Conservation (phyloP, 345 rosid species). For the Rhodomyrtus tomentosa region DNA sequence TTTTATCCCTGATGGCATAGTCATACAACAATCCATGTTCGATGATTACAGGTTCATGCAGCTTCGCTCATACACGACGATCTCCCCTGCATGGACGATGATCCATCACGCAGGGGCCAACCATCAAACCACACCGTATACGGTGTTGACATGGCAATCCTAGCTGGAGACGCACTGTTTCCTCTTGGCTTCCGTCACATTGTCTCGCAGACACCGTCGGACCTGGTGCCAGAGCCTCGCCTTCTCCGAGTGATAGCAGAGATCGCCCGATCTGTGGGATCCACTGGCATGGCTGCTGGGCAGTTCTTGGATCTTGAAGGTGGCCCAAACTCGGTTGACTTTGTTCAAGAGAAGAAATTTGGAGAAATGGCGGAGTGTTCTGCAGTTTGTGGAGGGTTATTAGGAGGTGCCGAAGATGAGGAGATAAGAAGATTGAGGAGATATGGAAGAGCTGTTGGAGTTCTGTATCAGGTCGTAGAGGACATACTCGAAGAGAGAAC, state of each 20-base stretch:
- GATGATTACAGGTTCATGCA: slow-evolving; percentile 49
- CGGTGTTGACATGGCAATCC: slow-evolving; percentile 80
- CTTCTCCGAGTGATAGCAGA: slow-evolving; percentile 70
- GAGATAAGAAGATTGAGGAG: slow-evolving; percentile 60
- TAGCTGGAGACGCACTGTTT: slow-evolving; percentile 94
- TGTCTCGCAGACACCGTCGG: slow-evolving; percentile 56
- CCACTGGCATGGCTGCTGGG: slow-evolving; percentile 95
- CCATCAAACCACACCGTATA: slow-evolving; percentile 77
- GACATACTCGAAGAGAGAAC: slow-evolving; percentile 39
- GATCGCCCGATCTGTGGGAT: slow-evolving; percentile 90
- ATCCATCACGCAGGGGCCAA: slow-evolving; percentile 67
- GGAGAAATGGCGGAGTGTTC: slow-evolving; percentile 92
- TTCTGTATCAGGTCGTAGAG: slow-evolving; percentile 69
- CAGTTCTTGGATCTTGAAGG: slow-evolving; percentile 91
- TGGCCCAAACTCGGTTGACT: slow-evolving; percentile 40
- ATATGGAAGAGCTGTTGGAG: slow-evolving; percentile 87
- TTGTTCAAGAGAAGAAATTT: slow-evolving; percentile 75
- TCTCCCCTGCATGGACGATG: slow-evolving; percentile 96
- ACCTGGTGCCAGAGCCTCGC: slow-evolving; percentile 53
- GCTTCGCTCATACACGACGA: slow-evolving; percentile 93
- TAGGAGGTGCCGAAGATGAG: slow-evolving; percentile 75
- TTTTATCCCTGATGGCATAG: not conserved
- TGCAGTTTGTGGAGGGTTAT: slow-evolving; percentile 81
- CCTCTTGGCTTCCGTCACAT: slow-evolving; percentile 92
- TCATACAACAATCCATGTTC: not conserved